These are phyloP conservation scores for Hamigera avellanea DNA, from an alignment of 495 filamentous ascomycete genomes.

Conservation along the genomic window DNA sequence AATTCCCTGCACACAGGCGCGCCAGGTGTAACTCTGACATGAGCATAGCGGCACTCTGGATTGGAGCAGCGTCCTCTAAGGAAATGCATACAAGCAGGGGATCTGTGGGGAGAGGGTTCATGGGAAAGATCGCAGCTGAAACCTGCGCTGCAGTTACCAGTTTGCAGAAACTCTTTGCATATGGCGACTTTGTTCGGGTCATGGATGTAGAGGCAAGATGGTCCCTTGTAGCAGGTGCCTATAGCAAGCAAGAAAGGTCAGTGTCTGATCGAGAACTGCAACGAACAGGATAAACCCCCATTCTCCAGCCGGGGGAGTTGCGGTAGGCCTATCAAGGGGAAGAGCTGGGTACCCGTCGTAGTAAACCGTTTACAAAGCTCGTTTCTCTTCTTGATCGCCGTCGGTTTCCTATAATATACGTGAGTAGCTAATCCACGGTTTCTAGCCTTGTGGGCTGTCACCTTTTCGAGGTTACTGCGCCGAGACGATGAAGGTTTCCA, in stretches of 20 bases:
- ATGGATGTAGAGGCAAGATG: constrained; percentile 70
- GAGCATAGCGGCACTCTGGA: constrained; percentile 75
- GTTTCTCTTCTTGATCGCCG: constrained; percentile 52
- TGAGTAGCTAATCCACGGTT: constrained; percentile 10
- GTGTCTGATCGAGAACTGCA: constrained; percentile 7
- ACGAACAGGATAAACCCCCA: constrained; percentile 1
- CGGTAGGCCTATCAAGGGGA: background rate
- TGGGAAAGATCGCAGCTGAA: constrained; percentile 88
- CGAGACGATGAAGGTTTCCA: constrained; percentile 72
- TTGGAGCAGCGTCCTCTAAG: constrained; percentile 86
- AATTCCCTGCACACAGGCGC: constrained; percentile 79
- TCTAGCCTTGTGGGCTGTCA: constrained; percentile 8
- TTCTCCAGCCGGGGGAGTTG: too few species aligned
- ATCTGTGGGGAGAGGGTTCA: constrained; percentile 73
- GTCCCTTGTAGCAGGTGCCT: constrained; percentile 78
- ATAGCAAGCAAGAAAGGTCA: constrained; percentile 18
- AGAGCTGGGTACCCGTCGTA: constrained; percentile 68
- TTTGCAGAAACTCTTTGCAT: constrained; percentile 76
- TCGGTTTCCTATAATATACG: constrained; percentile 27
- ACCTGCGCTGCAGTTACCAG: constrained; percentile 68
- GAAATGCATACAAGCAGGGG: constrained; percentile 83
- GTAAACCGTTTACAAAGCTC: constrained; percentile 83
- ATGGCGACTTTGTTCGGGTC: constrained; percentile 82
- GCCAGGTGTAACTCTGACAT: constrained; percentile 68
- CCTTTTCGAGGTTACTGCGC: constrained; percentile 33